Conservation (phyloP, 2,329 filamentous ascomycete genomes). For the Rutstroemia sydowiana region DNA sequence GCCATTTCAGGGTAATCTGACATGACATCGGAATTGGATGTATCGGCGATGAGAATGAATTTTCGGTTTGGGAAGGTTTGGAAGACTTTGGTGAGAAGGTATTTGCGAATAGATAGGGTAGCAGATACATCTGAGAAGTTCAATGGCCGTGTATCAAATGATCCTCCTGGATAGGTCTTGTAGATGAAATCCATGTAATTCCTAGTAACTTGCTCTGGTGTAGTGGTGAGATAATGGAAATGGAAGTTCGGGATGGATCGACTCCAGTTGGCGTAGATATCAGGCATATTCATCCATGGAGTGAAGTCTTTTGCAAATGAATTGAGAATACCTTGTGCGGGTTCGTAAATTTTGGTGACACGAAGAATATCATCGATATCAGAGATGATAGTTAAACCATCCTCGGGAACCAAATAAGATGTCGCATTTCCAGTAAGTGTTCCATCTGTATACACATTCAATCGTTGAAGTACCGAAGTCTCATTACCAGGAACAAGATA, state of each 20-base stretch:
- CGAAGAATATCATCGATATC: slow-evolving; percentile 77
- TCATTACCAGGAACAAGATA: slow-evolving; percentile 55
- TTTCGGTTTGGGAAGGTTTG: slow-evolving; percentile 67
- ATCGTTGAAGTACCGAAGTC: slow-evolving; percentile 56
- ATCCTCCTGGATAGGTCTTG: slow-evolving; percentile 67
- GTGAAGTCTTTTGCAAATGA: slow-evolving; percentile 65
- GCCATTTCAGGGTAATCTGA: slow-evolving; percentile 53
- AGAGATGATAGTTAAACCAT: slow-evolving; percentile 64
- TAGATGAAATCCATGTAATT: slow-evolving; percentile 80
- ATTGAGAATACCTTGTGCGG: slow-evolving; percentile 67
- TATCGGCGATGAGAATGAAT: slow-evolving; percentile 71
- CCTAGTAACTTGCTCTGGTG: slow-evolving; percentile 68
- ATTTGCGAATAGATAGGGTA: slow-evolving; percentile 63
- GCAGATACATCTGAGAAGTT: slow-evolving; percentile 73
- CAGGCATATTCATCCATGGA: slow-evolving; percentile 73
- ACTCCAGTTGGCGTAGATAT: slow-evolving; percentile 71
- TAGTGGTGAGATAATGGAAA: slow-evolving; percentile 78
- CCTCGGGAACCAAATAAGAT: slow-evolving; percentile 64
- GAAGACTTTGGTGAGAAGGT: slow-evolving; percentile 64
- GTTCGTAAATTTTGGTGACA: slow-evolving; percentile 74
- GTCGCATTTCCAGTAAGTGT: slow-evolving; percentile 64
- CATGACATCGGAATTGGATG: slow-evolving; percentile 72
- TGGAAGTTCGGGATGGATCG: slow-evolving; percentile 58
- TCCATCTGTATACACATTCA: slow-evolving; percentile 61
- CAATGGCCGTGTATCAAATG: slow-evolving; percentile 62